Evolutionary conservation across 2,329 filamentous ascomycete species (phyloP).

Genomic region (Davidsoniella neocaledoniae): DNA sequence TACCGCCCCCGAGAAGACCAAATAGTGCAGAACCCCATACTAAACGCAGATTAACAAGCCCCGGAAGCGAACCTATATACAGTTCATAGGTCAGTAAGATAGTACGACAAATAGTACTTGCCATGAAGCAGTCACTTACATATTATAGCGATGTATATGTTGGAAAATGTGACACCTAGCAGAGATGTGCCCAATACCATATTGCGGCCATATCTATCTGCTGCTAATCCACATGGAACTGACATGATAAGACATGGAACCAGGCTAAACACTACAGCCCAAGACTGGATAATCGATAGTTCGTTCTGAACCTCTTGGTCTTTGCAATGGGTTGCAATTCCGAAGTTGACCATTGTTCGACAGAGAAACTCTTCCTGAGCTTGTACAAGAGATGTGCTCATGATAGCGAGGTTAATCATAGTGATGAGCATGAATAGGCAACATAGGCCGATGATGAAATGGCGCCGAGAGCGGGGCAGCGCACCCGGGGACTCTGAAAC

Average conservation of each 20-base stretch:
- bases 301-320: constrained; percentile 14
- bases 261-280: constrained; percentile 14
- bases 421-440: constrained; percentile 12
- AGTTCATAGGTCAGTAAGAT: too few species aligned
- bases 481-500: neutral
- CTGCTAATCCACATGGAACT: constrained; percentile 14
- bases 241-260: constrained; percentile 14
- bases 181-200: constrained; percentile 12
- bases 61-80: constrained; percentile 10
- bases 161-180: constrained; percentile 10
- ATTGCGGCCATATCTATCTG: constrained; percentile 14
- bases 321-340: constrained; percentile 12
- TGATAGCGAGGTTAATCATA: constrained; percentile 9
- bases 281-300: constrained; percentile 14
- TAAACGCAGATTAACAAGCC: constrained; percentile 12
- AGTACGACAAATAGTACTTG: too few species aligned
- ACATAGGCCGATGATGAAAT: constrained; percentile 3
- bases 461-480: neutral
- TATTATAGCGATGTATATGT: constrained; percentile 9
- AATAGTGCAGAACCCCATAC: constrained; percentile 13
- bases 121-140: constrained; percentile 4
- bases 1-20: constrained; percentile 14
- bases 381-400: constrained; percentile 12
- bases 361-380: constrained; percentile 12
- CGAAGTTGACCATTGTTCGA: neutral